Evolutionary conservation across 805 yeast species (phyloP).

Genomic region (Pichia nanzhaoensis): DNA sequence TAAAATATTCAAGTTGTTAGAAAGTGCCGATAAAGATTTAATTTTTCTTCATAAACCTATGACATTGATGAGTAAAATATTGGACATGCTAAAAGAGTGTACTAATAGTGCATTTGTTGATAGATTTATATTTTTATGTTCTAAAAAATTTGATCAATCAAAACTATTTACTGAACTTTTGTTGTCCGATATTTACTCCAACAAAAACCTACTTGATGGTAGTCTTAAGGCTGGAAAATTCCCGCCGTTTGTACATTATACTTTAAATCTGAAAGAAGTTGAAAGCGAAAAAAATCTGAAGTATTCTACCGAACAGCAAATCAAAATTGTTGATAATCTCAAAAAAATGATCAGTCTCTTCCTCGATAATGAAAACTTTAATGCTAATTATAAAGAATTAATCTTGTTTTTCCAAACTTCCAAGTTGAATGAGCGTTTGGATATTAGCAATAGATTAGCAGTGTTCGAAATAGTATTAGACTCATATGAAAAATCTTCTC

Average conservation of each 20-base stretch:
- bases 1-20: slow-evolving; percentile 10
- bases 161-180: slow-evolving; percentile 8
- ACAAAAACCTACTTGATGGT: background rate
- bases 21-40: slow-evolving; percentile 10
- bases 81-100: background rate
- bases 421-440: background rate
- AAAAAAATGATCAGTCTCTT: background rate
- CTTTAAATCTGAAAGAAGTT: background rate
- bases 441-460: background rate
- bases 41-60: slow-evolving; percentile 1
- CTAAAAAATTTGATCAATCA: background rate
- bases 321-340: background rate
- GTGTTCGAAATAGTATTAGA: background rate
- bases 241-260: slow-evolving; percentile 7
- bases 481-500: background rate
- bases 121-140: slow-evolving; percentile 8
- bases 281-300: background rate
- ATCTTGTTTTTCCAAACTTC: background rate
- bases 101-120: slow-evolving; percentile 1
- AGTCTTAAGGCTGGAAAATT: slow-evolving; percentile 1
- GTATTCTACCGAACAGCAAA: background rate
- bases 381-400: background rate
- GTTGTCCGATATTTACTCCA: slow-evolving; percentile 7
- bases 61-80: slow-evolving; percentile 3
- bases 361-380: background rate